Conservation (phyloP, 164 flowering plant species). For the Santalum album region DNA sequence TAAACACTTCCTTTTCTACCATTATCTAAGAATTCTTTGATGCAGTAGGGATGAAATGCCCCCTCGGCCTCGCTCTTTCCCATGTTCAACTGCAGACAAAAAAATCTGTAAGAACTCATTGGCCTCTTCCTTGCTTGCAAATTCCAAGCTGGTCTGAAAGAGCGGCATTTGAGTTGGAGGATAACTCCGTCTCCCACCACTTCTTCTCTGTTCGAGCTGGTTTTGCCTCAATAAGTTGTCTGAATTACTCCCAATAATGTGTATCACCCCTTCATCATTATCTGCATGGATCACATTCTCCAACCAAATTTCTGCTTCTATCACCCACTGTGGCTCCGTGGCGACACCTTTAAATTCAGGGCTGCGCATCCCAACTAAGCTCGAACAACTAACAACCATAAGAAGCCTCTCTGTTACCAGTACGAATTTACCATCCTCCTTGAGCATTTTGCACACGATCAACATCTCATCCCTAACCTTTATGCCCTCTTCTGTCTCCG, state of each 20-base stretch:
- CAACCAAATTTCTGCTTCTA: slow-evolving; percentile 55
- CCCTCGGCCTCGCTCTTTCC: slow-evolving; percentile 50
- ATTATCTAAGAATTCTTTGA: slow-evolving; percentile 38
- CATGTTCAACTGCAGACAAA: slow-evolving; percentile 41
- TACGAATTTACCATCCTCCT: slow-evolving; percentile 52
- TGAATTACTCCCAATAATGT: slow-evolving; percentile 67
- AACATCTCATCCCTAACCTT: slow-evolving; percentile 52
- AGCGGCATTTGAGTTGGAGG: slow-evolving; percentile 47
- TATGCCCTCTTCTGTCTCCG: slow-evolving; percentile 35
- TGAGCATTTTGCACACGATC: slow-evolving; percentile 69
- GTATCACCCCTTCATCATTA: slow-evolving; percentile 41
- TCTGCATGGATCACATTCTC: slow-evolving; percentile 68
- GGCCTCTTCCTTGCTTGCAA: slow-evolving; percentile 48
- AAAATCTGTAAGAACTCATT: slow-evolving; percentile 41
- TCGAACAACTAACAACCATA: slow-evolving; percentile 52
- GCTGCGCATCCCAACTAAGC: slow-evolving; percentile 45
- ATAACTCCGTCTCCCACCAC: slow-evolving; percentile 30
- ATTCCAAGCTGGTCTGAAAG: slow-evolving; percentile 55
- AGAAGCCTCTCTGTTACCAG: slow-evolving; percentile 53
- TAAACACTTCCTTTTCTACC: not conserved
- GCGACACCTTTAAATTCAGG: slow-evolving; percentile 62
- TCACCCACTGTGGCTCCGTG: slow-evolving; percentile 61
- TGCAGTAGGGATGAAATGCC: slow-evolving; percentile 45
- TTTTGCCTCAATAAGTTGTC: slow-evolving; percentile 37
- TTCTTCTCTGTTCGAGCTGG: slow-evolving; percentile 28